A percentile compares a stretch with the other conserved stretches of the same genome.
phyloP scores from a whole-genome alignment of 2,329 filamentous ascomycete genomes.

The Penicillium sp. region DNA sequence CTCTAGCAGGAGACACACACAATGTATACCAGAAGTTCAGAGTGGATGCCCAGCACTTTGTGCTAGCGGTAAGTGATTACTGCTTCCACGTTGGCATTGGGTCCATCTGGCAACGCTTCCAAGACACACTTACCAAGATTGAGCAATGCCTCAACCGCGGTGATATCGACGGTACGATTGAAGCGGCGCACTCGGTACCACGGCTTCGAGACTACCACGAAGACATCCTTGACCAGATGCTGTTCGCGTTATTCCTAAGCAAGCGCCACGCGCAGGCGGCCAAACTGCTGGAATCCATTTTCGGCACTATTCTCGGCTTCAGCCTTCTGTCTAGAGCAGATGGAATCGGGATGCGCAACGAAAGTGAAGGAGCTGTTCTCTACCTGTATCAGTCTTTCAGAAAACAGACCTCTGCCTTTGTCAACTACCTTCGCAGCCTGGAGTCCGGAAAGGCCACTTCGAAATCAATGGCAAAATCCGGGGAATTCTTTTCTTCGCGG shows the following conservation, averaged over 20 bases:
- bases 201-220: constrained; percentile 69
- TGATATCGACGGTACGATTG: constrained; percentile 47
- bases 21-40: constrained; percentile 60
- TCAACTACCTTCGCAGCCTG: constrained; percentile 66
- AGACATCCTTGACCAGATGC: constrained; percentile 68
- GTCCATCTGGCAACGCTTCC: constrained; percentile 69
- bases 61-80: constrained; percentile 69
- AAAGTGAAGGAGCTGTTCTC: constrained; percentile 40
- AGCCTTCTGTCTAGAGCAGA: constrained; percentile 44
- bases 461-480: constrained; percentile 26
- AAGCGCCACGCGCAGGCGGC: constrained; percentile 72
- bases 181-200: constrained; percentile 60
- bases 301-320: constrained; percentile 68
- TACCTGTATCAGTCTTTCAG: constrained; percentile 64
- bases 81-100: constrained; percentile 76
- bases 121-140: constrained; percentile 61
- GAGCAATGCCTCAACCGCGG: constrained; percentile 55
- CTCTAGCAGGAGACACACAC: constrained; percentile 34
- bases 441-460: constrained; percentile 60
- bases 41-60: constrained; percentile 75
- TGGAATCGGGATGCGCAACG: constrained; percentile 40
- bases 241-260: constrained; percentile 69
- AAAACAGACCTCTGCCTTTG: constrained; percentile 70
- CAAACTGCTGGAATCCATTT: constrained; percentile 72
- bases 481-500: constrained; percentile 27